These are phyloP conservation scores for Alnus glutinosa DNA, from an alignment of 306 rosid genomes.

Conservation along the genomic window DNA sequence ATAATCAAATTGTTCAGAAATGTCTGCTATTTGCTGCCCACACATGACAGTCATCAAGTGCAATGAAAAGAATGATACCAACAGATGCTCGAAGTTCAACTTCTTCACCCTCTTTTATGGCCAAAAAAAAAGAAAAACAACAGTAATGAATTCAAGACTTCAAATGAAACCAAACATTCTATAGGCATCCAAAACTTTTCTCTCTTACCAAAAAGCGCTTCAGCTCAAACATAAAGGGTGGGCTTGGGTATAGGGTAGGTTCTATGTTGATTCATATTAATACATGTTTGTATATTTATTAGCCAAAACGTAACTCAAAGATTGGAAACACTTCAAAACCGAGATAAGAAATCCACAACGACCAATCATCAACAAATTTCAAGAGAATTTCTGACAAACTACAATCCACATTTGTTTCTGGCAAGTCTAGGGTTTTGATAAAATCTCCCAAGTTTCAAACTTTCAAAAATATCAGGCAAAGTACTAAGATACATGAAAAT, in stretches of 20 bases:
- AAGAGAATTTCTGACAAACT: background rate
- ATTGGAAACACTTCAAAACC: background rate
- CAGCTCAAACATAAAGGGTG: background rate
- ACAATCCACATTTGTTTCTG: background rate
- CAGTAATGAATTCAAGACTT: background rate
- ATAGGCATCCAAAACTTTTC: background rate
- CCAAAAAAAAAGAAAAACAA: background rate
- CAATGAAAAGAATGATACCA: background rate
- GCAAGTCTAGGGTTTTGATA: background rate
- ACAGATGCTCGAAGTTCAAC: background rate
- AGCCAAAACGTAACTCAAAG: background rate
- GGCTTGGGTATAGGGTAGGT: background rate
- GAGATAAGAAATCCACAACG: background rate
- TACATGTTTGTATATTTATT: background rate
- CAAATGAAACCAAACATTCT: background rate
- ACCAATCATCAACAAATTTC: background rate
- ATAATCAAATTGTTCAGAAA: background rate
- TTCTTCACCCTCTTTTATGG: background rate
- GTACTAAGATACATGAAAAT: background rate
- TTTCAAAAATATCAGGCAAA: conserved; percentile 4
- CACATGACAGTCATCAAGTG: background rate
- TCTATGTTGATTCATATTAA: background rate
- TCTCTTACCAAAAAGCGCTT: background rate
- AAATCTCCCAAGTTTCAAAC: background rate
- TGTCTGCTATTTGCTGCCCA: background rate